Base-by-base conservation (phyloP, 2,329 filamentous ascomycete genomes). In the Neoscytalidium dimidiatum region DNA sequence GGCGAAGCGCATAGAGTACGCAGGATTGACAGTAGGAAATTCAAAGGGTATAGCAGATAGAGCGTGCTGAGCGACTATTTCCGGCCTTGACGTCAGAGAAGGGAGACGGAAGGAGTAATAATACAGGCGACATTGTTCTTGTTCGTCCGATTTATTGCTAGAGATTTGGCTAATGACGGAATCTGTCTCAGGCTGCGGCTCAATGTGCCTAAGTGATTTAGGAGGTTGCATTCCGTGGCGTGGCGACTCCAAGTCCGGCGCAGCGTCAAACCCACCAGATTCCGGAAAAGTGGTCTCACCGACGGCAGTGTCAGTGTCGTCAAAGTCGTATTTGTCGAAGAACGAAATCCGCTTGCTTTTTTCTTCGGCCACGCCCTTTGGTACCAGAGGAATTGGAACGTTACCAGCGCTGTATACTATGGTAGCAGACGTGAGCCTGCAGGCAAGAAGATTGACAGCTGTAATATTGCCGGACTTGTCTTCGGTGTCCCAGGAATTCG, bases 91-190 rank as follows among this genome's bases (percentile, higher is more conserved):
- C 0, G 68, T 72, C 0, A 70, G 52, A 3, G 71, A 66, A 0
- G 71, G 64, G 1, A 90, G 74, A 1, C 80, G 77, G 70, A 91
- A 91, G 41, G 82, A 81, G 71, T 90, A 91, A 71, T 90, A 90
- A 74, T 91, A 91, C 0, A 92, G 79, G 4, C 88, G 83, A 66
- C 88, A 91, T 73, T 91, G 87, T 51, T 89, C 86, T 68, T 87
- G 83, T 67, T 90, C 87, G 1, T 64, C 44, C 2, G 17, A 3
- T 1, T 6, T 17, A 4, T 23, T 33, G 9, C 13, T 19, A 1
- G 17, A 17, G 66, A 48, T 8, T 41, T 58, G 23, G 3, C 46
- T 17, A 6, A 23, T 6, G 11, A 41, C 23, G 23, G 35, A 4
- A 9, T 46, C 28, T 19, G 41, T 19, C 13, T 60, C 56, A 9